A percentile compares a stretch with the other conserved stretches of the same genome.
Conservation (phyloP, 2,329 filamentous ascomycete species). For the Simplicillium aogashimaense region DNA sequence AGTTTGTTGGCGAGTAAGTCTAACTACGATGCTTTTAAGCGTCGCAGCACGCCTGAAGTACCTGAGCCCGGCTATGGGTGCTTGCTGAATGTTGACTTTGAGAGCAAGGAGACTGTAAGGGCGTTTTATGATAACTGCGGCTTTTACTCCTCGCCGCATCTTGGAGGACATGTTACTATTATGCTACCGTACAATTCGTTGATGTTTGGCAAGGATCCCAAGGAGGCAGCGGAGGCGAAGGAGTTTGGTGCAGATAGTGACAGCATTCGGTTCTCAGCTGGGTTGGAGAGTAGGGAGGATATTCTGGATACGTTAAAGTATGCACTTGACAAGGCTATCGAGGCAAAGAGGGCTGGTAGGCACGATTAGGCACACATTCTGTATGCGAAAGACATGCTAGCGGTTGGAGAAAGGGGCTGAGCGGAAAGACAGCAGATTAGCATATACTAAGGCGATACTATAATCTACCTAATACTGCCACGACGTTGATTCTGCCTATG, state of each 20-base stretch:
- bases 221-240: slow-evolving; percentile 25
- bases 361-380: slow-evolving; percentile 9
- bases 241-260: slow-evolving; percentile 26
- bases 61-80: slow-evolving; percentile 12
- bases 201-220: slow-evolving; percentile 28
- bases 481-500: too few relatives aligned
- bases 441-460: too few relatives aligned
- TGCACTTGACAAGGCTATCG: not conserved
- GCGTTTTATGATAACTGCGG: slow-evolving; percentile 28
- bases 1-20: slow-evolving; percentile 20
- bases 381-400: too few relatives aligned
- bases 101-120: slow-evolving; percentile 16
- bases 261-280: slow-evolving; percentile 35
- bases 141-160: slow-evolving; percentile 25
- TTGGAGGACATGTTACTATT: slow-evolving; percentile 42
- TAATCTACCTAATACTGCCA: too few relatives aligned
- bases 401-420: too few relatives aligned
- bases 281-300: slow-evolving; percentile 32
- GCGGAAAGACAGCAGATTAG: too few relatives aligned
- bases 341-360: not conserved
- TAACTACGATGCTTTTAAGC: slow-evolving; percentile 17
- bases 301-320: slow-evolving; percentile 11
- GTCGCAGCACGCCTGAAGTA: slow-evolving; percentile 12
- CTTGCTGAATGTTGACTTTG: slow-evolving; percentile 34
- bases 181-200: slow-evolving; percentile 35